Base-by-base conservation (phyloP, 1,284 basidiomycete species). In the Sporisorium scitamineum region DNA sequence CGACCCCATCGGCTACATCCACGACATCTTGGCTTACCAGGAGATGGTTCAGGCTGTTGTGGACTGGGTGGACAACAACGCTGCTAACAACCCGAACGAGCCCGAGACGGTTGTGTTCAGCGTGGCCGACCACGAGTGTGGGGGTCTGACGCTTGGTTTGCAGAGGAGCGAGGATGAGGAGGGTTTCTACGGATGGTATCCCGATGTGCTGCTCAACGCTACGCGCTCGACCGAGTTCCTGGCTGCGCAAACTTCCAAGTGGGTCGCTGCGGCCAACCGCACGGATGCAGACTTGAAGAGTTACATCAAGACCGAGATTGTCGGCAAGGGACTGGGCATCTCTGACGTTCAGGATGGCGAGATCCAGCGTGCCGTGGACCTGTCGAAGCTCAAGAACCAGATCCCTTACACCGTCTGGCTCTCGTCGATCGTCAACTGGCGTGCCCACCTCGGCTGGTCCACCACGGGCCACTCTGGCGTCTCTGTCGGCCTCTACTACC, bases 111-210 rank as follows among this genome's bases (percentile, higher is more conserved):
- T 84, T 14, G 26, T 85, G 7, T 76, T 85, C 29, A 78, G 78
- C 18, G 81, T 81, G 2, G 78, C 78, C 3, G 84, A 85, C 63
- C 80, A 81, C 73, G 84, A 85, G 70, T 83, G 81, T 39, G 84
- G 83, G 44, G 83, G 83, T 7, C 59, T 85, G 13, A 79, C 80
- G 4, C 61, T 83, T 4, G 82, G 72, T 26, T 31, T 72, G 27
- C 69, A 80, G 62, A 63, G 77, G 32, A 60, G 44, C 18, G 77
- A 79, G 55, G 79, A 79, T 44, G 57, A 74, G 50, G 74, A 74
- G 34, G 68, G 47, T 7, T 63, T 32, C 48, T 79, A 80, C 59
- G 65, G 63, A 18, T 80, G 82, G 65, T 80, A 81, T 51, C 83
- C 83, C 9, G 80, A 79, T 32, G 79, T 80, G 11, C 67, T 84